Evolutionary conservation across 345 rosid genomes (phyloP).

Genomic region (Cardamine chenopodiifolia): DNA sequence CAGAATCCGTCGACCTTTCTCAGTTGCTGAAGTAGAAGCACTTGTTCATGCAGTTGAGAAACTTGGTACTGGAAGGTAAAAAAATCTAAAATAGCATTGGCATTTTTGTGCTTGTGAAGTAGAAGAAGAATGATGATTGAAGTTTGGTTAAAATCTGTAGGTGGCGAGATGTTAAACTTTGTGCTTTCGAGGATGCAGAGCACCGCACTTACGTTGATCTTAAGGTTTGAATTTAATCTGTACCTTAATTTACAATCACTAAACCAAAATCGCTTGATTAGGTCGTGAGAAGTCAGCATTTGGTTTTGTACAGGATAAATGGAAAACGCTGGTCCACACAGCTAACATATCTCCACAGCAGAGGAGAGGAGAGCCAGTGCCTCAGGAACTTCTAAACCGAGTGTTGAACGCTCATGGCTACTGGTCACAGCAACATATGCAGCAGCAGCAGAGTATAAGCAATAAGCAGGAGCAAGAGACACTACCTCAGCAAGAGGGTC

Average conservation of each 20-base stretch:
- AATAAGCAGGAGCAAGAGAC: conserved; percentile 44
- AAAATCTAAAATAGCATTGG: not conserved
- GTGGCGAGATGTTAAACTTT: conserved; percentile 91
- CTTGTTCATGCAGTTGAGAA: conserved; percentile 96
- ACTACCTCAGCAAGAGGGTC: conserved; percentile 35
- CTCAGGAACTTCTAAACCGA: conserved; percentile 87
- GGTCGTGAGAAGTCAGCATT: not conserved
- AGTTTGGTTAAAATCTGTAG: conserved; percentile 45
- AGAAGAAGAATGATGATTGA: not conserved
- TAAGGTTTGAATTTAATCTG: conserved; percentile 56
- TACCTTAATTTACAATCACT: too few species aligned
- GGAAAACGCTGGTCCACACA: conserved; percentile 97
- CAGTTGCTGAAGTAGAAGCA: conserved; percentile 94
- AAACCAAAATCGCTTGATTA: not conserved
- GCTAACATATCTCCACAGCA: conserved; percentile 94
- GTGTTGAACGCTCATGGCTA: conserved; percentile 77
- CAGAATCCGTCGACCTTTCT: conserved; percentile 96
- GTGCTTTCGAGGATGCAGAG: conserved; percentile 83
- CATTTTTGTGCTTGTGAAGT: not conserved
- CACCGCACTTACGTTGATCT: conserved; percentile 95
- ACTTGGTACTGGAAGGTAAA: conserved; percentile 91
- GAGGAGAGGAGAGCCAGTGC: conserved; percentile 97
- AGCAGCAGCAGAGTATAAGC: conserved; percentile 47
- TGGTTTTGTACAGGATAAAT: conserved; percentile 67
- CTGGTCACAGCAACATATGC: conserved; percentile 83